Evolutionary conservation across 495 filamentous ascomycete genomes (phyloP), one percentile per base, ranked within the genome.

Genomic region (Aspergillus heteromorphus): DNA sequence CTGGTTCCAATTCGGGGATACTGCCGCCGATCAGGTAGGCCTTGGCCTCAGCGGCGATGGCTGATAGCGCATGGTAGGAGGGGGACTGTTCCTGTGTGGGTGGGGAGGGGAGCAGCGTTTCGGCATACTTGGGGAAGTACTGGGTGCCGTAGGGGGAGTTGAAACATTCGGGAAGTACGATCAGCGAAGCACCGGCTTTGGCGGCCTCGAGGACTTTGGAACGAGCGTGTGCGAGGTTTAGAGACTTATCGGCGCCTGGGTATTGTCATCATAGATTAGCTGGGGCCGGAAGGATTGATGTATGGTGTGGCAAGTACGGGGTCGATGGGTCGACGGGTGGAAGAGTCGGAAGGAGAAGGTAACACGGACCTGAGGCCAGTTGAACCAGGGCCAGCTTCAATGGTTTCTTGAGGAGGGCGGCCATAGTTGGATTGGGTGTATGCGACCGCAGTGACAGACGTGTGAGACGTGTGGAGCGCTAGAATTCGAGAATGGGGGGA

Each of bases 61-160:
- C 66, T 10, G 87, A 84, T 27, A 98, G 82, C 0, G 91, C 88
- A 68, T 92, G 89, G 80, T 85, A 98, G 29, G 85, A 86, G 1
- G 92, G 91, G 0, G 84, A 84, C 54, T 89, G 79, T 6, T 81
- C 76, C 48, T 78, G 66, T 11, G 87, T 77, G 0, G 89, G 89
- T 5, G 90, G 88, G 0, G 85, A 87, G 1, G 89, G 88, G 8
- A 89, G 83, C 2, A 97, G 83, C 0, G 81, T 84, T 68, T 98
- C 93, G 58, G 93, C 91, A 66, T 97, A 97, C 53, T 85, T 81
- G 23, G 91, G 88, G 76, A 98, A 97, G 78, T 84, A 88, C 62
- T 90, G 81, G 54, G 84, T 89, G 58, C 92, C 91, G 74, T 96
- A 95, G 17, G 92, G 90, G 23, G 87, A 89, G 79, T 97, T 95